Evolutionary conservation across 805 yeast genomes (phyloP), one percentile per base, ranked within the genome.

Genomic region (Candida vartiovaarae): DNA sequence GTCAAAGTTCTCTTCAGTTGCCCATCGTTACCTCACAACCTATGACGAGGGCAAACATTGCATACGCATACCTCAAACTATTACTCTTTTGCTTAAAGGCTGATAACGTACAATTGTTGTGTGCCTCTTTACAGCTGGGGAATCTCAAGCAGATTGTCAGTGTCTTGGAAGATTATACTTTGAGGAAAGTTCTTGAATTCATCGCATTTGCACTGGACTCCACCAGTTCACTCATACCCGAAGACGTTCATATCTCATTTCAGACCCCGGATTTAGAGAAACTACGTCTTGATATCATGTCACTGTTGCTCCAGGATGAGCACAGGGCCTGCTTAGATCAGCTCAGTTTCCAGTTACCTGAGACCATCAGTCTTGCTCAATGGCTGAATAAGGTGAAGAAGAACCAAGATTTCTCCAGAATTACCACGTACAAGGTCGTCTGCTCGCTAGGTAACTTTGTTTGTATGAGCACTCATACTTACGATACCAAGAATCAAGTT

Each of bases 401-500:
- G 23, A 31, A 7, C 3, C 38, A 33, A 8, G 40, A 36, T 10
- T 4, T 10, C 2, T 7, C 32, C 5, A 39, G 41, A 8, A n/a
- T 38, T 3, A 44, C 53, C 24, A 47, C 44, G 15, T 44, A 51
- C 35, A 40, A 41, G 4, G n/a, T 71, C 2, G 47, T 74, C 1
- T 52, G 63, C 2, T 62, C 72, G 0, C 42, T 74, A 11, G 68
- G 72, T n/a, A 51, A 65, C 27, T 62, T 63, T 30, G 60, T 70
- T 3, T 73, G 78, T 48, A 44, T 67, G 8, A 40, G 55, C 1
- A 52, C 51, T 34, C 66, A 62, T 36, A 64, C 46, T 25, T 57
- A 66, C 42, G 60, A 56, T 27, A 38, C 24, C 2, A 27, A 40
- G 4, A 30, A 39, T 1, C 39, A 34, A 24, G 24, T 40, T 3